Evolutionary conservation across 352 stramenopile species (phyloP).

Genomic region (Pythium scleroteichum): DNA sequence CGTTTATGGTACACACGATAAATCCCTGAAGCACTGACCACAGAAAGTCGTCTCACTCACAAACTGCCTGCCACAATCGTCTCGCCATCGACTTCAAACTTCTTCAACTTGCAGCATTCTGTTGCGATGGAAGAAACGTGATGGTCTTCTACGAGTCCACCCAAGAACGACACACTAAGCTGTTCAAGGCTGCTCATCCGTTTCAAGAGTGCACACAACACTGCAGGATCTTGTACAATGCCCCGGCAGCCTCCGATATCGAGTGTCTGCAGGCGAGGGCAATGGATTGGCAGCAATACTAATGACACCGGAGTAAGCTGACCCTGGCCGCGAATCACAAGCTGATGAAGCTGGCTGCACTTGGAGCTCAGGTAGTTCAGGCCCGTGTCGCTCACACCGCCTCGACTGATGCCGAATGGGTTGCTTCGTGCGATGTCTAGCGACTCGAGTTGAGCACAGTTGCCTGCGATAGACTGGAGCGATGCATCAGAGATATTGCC

Average conservation of each 20-base stretch:
- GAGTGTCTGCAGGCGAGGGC: constrained; percentile 43
- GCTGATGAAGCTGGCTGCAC: constrained; percentile 41
- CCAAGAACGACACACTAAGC: constrained; percentile 60
- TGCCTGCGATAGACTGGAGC: constrained; percentile 39
- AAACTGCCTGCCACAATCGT: constrained; percentile 11
- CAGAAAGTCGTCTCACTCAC: neutral
- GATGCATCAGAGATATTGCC: constrained; percentile 48
- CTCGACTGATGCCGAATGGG: constrained; percentile 56
- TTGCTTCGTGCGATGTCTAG: constrained; percentile 68
- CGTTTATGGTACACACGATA: constrained; percentile 1
- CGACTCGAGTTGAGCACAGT: constrained; percentile 39
- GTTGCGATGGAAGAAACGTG: constrained; percentile 58
- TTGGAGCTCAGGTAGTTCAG: constrained; percentile 45
- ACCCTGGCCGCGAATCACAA: constrained; percentile 57
- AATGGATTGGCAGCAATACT: constrained; percentile 38
- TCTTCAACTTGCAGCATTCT: constrained; percentile 58
- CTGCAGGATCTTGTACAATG: constrained; percentile 57
- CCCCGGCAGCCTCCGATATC: constrained; percentile 59
- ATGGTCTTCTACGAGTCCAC: constrained; percentile 40
- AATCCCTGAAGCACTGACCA: neutral
- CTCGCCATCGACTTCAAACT: constrained; percentile 51
- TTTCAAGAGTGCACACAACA: constrained; percentile 42
- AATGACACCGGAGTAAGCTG: constrained; percentile 45
- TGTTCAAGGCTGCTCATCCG: constrained; percentile 47
- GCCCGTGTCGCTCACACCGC: constrained; percentile 47